phyloP scores from a whole-genome alignment of 495 filamentous ascomycete genomes.

The Trichoderma orchidacearum region DNA sequence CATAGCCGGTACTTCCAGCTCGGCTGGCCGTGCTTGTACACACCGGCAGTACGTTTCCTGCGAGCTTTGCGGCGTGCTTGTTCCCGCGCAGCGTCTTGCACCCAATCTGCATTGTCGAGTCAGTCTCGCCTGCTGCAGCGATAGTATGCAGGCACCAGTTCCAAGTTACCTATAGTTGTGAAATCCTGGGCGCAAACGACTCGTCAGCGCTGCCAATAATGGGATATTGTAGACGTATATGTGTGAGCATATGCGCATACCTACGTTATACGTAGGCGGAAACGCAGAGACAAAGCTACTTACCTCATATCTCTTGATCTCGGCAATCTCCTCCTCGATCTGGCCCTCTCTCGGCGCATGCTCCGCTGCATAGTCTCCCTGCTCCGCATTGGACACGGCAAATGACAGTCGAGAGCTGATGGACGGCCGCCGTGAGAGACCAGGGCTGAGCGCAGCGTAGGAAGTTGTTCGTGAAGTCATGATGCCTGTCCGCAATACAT shows the following conservation, averaged over 20 bases:
- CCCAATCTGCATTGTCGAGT: constrained; percentile 53
- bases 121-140: background rate
- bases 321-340: constrained; percentile 87
- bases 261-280: too few species aligned
- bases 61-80: constrained; percentile 66
- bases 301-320: constrained; percentile 95
- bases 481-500: constrained; percentile 12
- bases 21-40: constrained; percentile 56
- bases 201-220: constrained; percentile 2
- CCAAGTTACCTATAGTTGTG: constrained; percentile 67
- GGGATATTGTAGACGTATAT: background rate
- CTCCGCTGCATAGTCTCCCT: constrained; percentile 33
- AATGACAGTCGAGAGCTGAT: constrained; percentile 58
- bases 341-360: constrained; percentile 32
- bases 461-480: constrained; percentile 26
- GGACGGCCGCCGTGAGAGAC: constrained; percentile 38
- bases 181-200: constrained; percentile 37
- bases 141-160: background rate
- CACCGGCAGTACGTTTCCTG: constrained; percentile 58
- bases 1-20: constrained; percentile 74
- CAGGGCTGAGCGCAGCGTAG: constrained; percentile 11
- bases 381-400: constrained; percentile 50
- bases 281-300: too few species aligned
- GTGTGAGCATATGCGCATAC: background rate
- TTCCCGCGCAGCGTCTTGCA: constrained; percentile 90